phyloP scores from a whole-genome alignment of 2,329 filamentous ascomycete species.

The Ophiosphaerella herpotricha region DNA sequence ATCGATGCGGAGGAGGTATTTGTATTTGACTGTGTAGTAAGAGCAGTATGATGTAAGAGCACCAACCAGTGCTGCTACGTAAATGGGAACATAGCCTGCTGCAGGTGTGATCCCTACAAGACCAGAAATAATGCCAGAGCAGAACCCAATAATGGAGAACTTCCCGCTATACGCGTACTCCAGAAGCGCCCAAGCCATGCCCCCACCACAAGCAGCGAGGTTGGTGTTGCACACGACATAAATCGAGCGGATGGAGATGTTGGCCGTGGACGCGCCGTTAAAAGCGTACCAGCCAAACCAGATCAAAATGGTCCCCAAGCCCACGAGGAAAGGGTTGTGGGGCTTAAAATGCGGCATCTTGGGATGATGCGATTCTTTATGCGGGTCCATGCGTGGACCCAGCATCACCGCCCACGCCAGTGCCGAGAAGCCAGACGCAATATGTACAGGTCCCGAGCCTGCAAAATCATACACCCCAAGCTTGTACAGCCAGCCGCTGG shows the following conservation, averaged over 20 bases:
- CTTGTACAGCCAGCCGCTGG: conserved; percentile 70
- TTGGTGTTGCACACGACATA: conserved; percentile 65
- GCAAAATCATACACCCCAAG: conserved; percentile 75
- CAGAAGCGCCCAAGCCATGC: conserved; percentile 58
- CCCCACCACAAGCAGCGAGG: conserved; percentile 60
- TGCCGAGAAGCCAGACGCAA: conserved; percentile 71
- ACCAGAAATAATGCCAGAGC: conserved; percentile 61
- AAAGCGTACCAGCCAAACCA: conserved; percentile 46
- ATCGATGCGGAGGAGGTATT: conserved; percentile 59
- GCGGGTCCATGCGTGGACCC: conserved; percentile 68
- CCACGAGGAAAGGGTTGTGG: conserved; percentile 75
- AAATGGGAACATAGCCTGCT: conserved; percentile 60
- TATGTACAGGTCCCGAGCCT: conserved; percentile 75
- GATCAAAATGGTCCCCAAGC: conserved; percentile 69
- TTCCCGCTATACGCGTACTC: conserved; percentile 56
- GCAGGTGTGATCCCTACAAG: conserved; percentile 64
- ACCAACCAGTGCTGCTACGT: conserved; percentile 58
- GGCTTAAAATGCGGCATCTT: conserved; percentile 67
- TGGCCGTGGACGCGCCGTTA: conserved; percentile 50
- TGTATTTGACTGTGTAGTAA: conserved; percentile 53
- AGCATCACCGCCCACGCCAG: conserved; percentile 76
- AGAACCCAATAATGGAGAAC: conserved; percentile 58
- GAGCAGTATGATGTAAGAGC: conserved; percentile 56
- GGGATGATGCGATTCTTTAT: conserved; percentile 51
- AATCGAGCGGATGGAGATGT: conserved; percentile 58